A percentile compares a stretch with the other conserved stretches of the same genome.
phyloP scores from a whole-genome alignment of 352 stramenopile genomes.

The Globisporangium cederbergense region DNA sequence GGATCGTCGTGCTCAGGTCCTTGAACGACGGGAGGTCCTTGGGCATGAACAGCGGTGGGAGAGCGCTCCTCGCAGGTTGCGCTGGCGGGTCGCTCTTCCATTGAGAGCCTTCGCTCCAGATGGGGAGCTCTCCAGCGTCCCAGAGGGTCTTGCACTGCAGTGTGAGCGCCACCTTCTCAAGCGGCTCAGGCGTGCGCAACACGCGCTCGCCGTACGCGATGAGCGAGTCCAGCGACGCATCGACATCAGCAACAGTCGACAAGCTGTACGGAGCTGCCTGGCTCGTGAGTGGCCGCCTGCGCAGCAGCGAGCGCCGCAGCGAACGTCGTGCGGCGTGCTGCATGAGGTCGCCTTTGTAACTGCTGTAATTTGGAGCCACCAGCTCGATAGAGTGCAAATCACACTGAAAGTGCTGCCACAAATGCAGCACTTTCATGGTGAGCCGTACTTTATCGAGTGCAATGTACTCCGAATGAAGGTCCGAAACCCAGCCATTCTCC shows the following conservation, averaged over 20 bases:
- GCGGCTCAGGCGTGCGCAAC: slow-evolving; percentile 39
- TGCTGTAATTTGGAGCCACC: no score
- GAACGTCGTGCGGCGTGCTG: not conserved
- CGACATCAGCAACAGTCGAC: not conserved
- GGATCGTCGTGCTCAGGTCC: slow-evolving; percentile 54
- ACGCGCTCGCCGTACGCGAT: slow-evolving; percentile 62
- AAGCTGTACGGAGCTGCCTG: not conserved
- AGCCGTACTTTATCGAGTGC: no score
- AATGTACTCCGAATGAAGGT: no score
- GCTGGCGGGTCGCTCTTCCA: slow-evolving; percentile 39
- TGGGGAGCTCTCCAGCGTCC: slow-evolving; percentile 32
- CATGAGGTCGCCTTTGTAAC: no score
- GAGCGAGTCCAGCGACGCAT: slow-evolving; percentile 35
- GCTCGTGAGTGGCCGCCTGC: not conserved
- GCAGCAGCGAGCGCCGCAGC: slow-evolving; percentile 5
- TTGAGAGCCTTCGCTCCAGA: slow-evolving; percentile 25
- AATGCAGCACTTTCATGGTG: no score
- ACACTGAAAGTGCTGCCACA: no score
- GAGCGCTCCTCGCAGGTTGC: slow-evolving; percentile 41
- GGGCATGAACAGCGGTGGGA: slow-evolving; percentile 50
- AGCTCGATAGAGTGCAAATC: no score
- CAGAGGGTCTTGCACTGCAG: slow-evolving; percentile 50
- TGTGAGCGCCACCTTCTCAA: slow-evolving; percentile 63
- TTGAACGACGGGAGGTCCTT: slow-evolving; percentile 77
- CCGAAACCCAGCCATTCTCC: no score